phyloP scores from a whole-genome alignment of 371 early-diverging fungal species.

The Apophysomyces trapeziformis region DNA sequence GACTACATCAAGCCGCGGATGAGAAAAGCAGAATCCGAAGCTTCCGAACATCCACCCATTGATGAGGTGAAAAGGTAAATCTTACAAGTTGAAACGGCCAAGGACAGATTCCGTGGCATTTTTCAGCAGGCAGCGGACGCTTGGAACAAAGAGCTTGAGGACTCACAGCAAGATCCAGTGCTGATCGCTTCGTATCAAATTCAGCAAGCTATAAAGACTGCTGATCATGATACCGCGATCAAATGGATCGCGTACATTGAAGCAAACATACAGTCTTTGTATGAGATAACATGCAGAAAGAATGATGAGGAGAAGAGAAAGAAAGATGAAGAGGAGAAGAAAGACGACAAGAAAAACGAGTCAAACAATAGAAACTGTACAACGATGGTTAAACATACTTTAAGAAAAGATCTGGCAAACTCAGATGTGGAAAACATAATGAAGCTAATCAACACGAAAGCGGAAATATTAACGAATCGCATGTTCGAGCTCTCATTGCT shows the following conservation, averaged over 20 bases:
- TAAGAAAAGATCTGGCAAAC: background rate
- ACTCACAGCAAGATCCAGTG: background rate
- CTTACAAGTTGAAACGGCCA: background rate
- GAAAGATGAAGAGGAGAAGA: conserved; percentile 6
- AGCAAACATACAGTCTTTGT: background rate
- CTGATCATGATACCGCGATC: background rate
- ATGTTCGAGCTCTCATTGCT: background rate
- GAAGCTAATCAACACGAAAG: background rate
- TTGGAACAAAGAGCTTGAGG: background rate
- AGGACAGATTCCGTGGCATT: background rate
- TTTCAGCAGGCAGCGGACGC: background rate
- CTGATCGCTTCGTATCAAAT: background rate
- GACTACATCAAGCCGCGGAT: background rate
- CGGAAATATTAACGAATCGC: background rate
- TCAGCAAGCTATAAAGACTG: background rate
- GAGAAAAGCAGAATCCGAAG: background rate
- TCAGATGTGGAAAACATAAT: background rate
- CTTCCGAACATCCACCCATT: background rate
- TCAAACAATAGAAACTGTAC: conserved; percentile 7
- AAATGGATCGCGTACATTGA: background rate
- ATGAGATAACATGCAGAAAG: background rate
- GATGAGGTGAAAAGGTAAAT: background rate
- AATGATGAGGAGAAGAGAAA: background rate
- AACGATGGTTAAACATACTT: background rate
- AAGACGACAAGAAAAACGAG: conserved; percentile 9